Evolutionary conservation across 495 filamentous ascomycete genomes (phyloP).

Genomic region (Penicillium coffeae): DNA sequence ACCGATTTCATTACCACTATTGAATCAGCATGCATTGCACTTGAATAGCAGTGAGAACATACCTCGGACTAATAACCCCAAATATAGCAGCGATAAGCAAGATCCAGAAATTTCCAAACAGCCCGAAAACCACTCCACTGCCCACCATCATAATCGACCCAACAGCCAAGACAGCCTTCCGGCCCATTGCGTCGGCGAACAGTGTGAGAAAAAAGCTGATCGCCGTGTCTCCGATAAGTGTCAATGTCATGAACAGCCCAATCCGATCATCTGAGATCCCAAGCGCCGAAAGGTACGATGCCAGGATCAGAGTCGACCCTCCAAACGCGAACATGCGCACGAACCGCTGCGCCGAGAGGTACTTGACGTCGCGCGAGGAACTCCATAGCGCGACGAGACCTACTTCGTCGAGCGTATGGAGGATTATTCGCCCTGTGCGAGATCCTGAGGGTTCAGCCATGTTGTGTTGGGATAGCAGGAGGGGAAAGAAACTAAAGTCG

Average conservation of each 20-base stretch:
- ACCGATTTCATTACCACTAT: conserved; percentile 71
- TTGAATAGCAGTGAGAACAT: conserved; percentile 13
- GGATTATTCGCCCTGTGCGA: conserved; percentile 5
- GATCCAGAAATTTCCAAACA: conserved; percentile 68
- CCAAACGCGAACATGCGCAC: conserved; percentile 80
- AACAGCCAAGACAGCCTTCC: conserved; percentile 62
- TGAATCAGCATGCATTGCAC: neutral
- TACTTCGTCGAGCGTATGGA: conserved; percentile 30
- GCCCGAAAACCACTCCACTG: conserved; percentile 65
- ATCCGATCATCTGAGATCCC: conserved; percentile 66
- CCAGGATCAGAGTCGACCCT: conserved; percentile 69
- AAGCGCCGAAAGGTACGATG: conserved; percentile 62
- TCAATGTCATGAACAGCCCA: conserved; percentile 85
- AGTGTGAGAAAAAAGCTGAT: conserved; percentile 74
- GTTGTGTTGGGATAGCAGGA: neutral
- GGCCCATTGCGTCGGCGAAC: conserved; percentile 69
- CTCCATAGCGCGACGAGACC: conserved; percentile 40
- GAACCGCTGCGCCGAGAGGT: conserved; percentile 71
- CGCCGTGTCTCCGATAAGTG: conserved; percentile 72
- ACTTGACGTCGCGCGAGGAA: conserved; percentile 59
- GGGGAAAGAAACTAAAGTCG: neutral
- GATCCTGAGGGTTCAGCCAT: conserved; percentile 5
- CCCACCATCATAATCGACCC: conserved; percentile 66
- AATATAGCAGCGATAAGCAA: conserved; percentile 69
- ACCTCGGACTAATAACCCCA: conserved; percentile 77